Evolutionary conservation across 768 basidiomycete genomes (phyloP), one percentile per base, ranked within the genome.

Genomic region (Hericium alpestre): DNA sequence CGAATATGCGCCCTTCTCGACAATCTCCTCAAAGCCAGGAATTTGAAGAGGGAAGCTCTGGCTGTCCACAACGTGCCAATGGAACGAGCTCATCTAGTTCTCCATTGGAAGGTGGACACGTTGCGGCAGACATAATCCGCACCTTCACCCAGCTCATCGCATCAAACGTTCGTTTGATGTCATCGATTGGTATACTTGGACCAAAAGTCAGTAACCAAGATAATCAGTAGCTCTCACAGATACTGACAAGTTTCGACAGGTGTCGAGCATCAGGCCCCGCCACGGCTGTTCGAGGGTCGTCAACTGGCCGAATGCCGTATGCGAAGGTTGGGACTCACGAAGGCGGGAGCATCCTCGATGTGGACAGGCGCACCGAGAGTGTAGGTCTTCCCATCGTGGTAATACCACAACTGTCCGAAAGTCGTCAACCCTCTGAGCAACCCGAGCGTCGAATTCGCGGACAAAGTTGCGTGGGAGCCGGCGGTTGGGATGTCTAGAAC

Each of bases 221-320:
- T 2, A 10, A 32, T 4, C 5, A 25, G 32, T 10, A 32, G 32
- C 32, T 10, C 32, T 32, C 32, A 2, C 11, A 50, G 16, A 39
- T 15, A 46, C 38, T 15, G 63, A 85, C 82, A 74, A 92, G 69
- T 90, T 84, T 27, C 89, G 73, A 1, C 87, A 73, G 0, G 89
- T 91, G 66, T 92, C 90, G 15, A 92, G 75, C 79, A 90, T 81
- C 53, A 90, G 74, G 4, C 85, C 87, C 23, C 90, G 79, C 64
- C 83, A 86, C 0, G 84, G 83, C 83, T 86, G 62, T 7, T 53
- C 25, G 18, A 7, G 51, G 38, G 2, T 46, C 43, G 7, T 46
- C 43, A 46, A 20, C 43, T 15, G 20, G 16, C 20, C n/a, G 2
- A 13, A 46, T n/a, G 43, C 3, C 5, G 43, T 48, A 40, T 18